Conservation (phyloP, 2,329 filamentous ascomycete genomes). For the Talaromyces funiculosus region DNA sequence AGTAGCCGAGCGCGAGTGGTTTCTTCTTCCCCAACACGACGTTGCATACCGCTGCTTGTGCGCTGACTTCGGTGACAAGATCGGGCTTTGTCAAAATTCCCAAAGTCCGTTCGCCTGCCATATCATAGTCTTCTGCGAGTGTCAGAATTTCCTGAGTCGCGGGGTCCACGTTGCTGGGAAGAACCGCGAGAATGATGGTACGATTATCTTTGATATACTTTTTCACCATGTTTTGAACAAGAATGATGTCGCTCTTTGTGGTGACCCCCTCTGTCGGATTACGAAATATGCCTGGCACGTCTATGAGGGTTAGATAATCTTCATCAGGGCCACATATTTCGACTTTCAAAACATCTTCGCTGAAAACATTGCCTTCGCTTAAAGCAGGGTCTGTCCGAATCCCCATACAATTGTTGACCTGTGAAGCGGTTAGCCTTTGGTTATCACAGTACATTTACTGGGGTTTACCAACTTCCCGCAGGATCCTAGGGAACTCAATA, state of each 20-base stretch:
- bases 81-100: conserved; percentile 48
- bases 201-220: conserved; percentile 20
- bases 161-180: conserved; percentile 37
- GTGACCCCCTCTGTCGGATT: conserved; percentile 29
- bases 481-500: background rate
- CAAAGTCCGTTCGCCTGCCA: conserved; percentile 30
- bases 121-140: conserved; percentile 30
- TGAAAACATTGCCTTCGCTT: conserved; percentile 5
- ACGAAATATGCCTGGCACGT: conserved; percentile 45
- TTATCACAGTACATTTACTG: conserved; percentile 7
- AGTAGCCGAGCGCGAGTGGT: conserved; percentile 7
- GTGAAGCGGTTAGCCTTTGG: background rate
- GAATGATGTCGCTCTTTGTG: conserved; percentile 31
- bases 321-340: conserved; percentile 40
- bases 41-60: conserved; percentile 2
- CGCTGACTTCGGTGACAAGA: conserved; percentile 7
- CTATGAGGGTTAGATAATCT: conserved; percentile 39
- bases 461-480: conserved; percentile 2
- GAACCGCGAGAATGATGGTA: conserved; percentile 33
- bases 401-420: conserved; percentile 7
- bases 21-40: conserved; percentile 10
- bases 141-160: conserved; percentile 39
- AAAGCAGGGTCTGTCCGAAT: conserved; percentile 3
- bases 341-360: conserved; percentile 34
- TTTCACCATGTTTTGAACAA: conserved; percentile 39